Percentiles rank a stretch among this genome's conserved stretches.
phyloP scores from a whole-genome alignment of 2,329 filamentous ascomycete species.

The Corinectria fuckeliana region DNA sequence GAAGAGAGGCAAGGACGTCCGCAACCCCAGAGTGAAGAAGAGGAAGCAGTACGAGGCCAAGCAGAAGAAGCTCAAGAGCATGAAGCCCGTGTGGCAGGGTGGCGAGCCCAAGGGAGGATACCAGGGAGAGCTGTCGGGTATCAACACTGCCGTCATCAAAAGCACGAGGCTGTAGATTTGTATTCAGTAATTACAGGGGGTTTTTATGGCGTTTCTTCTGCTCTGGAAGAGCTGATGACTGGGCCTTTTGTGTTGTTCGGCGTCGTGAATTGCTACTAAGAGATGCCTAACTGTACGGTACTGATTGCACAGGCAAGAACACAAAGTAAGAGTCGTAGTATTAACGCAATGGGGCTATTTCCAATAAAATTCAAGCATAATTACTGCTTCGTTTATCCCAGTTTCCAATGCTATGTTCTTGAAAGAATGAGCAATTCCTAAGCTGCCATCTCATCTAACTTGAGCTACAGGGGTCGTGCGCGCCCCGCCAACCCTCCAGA shows the following conservation, averaged over 20 bases:
- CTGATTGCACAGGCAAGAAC: too few relatives aligned
- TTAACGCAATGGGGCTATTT: not conserved
- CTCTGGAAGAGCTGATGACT: not conserved
- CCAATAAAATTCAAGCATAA: not conserved
- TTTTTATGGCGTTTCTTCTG: conserved; percentile 24
- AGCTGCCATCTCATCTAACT: conserved; percentile 9
- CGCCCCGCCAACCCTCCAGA: conserved; percentile 29
- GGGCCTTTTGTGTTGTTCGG: not conserved
- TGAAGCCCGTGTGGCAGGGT: conserved; percentile 85
- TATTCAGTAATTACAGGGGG: conserved; percentile 17
- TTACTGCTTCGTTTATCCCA: not conserved
- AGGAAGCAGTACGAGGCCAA: conserved; percentile 94
- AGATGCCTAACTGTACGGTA: too few relatives aligned
- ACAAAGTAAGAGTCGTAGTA: too few relatives aligned
- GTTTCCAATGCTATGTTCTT: not conserved
- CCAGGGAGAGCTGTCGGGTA: conserved; percentile 90
- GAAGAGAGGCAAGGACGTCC: conserved; percentile 88
- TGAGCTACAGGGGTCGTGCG: conserved; percentile 18
- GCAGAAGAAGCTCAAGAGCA: conserved; percentile 93
- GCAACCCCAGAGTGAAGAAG: conserved; percentile 98
- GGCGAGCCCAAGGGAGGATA: conserved; percentile 86
- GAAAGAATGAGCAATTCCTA: not conserved
- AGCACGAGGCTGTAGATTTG: conserved; percentile 79
- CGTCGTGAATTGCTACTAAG: too few relatives aligned
- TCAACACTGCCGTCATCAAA: conserved; percentile 92